Evolutionary conservation across 345 rosid genomes (phyloP), one percentile per base, ranked within the genome.

Genomic region (Bruguiera sexangula): DNA sequence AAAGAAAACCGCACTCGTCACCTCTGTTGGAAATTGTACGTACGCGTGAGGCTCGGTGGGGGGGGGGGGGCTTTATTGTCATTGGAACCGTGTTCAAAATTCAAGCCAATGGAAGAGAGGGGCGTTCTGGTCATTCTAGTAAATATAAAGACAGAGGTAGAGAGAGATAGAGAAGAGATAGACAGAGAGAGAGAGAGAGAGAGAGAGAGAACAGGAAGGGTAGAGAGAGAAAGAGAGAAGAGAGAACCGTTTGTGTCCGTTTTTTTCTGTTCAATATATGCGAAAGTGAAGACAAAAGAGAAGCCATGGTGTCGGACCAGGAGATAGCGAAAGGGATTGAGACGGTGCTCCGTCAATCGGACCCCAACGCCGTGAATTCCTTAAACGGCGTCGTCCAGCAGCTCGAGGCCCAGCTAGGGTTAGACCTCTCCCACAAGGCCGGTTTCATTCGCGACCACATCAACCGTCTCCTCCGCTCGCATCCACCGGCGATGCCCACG

Each of bases 301-400:
- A 24, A 60, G 59, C 57, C 73, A 87, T 87, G 93, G 89, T 85
- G 84, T 78, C 96, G 70, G 91, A 94, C 90, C 92, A 86, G 80
- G 96, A 93, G 61, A 82, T 91, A 85, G 96, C 93, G 30, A 85
- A 78, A 77, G 90, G 88, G 36, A 82, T 92, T 32, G 96, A 92
- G 89, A 83, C 79, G 36, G 78, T 92, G 80, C 91, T 92, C 75
- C 85, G 96, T 59, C 94, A 88, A 64, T 80, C 90, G 1, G 91
- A 82, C 80, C 96, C 88, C 0, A 85, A 67, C 85, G 39, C 86
- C 62, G 75, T 86, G 66, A 86, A 92, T 63, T 79, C 98, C 22
- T 60, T 91, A 36, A 84, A 69, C 89, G 90, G 82, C 67, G 88
- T 94, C 76, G 93, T 94, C 24, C 90, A 84, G 60, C 95, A 88